Percentiles rank a stretch among this genome's conserved stretches.
Evolutionary conservation across 2,329 filamentous ascomycete genomes (phyloP).

Genomic region (Talaromyces sp.): DNA sequence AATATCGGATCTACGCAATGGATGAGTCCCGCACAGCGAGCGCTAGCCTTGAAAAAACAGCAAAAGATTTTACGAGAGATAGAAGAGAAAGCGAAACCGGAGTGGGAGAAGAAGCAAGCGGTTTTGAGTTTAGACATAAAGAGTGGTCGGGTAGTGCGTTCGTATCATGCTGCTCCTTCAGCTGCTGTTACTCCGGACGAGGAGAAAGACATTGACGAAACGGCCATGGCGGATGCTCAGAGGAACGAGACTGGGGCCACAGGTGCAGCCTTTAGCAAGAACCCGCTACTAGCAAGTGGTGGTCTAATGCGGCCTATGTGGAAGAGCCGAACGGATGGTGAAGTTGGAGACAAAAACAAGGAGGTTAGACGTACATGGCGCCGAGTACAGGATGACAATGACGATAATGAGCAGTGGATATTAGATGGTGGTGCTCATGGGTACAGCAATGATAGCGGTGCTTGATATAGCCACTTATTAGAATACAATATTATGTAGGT

Average conservation of each 20-base stretch:
- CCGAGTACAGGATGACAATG: conserved; percentile 47
- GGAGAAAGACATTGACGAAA: conserved; percentile 20
- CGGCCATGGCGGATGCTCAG: conserved; percentile 17
- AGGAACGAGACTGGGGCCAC: conserved; percentile 22
- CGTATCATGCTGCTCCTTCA: conserved; percentile 34
- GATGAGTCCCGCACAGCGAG: conserved; percentile 79
- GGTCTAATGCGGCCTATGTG: conserved; percentile 46
- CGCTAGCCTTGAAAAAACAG: conserved; percentile 77
- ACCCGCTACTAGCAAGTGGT: conserved; percentile 43
- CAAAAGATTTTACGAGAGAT: conserved; percentile 79
- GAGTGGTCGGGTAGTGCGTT: conserved; percentile 69
- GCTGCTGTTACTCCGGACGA: conserved; percentile 24
- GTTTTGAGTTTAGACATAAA: conserved; percentile 82
- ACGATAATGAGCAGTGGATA: conserved; percentile 49
- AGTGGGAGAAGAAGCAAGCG: conserved; percentile 83
- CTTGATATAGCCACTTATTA: not conserved
- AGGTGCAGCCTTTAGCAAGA: conserved; percentile 41
- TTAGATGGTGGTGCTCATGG: conserved; percentile 44
- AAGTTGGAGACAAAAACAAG: conserved; percentile 26
- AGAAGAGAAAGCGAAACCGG: conserved; percentile 79
- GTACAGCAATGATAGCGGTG: conserved; percentile 21
- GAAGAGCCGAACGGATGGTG: conserved; percentile 34
- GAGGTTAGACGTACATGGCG: conserved; percentile 45
- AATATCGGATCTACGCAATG: conserved; percentile 67
- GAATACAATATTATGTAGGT: not conserved